Percentiles rank a stretch among this genome's conserved stretches.
Conservation (phyloP, 805 yeast genomes). For the Wickerhamiella sergipiensis region DNA sequence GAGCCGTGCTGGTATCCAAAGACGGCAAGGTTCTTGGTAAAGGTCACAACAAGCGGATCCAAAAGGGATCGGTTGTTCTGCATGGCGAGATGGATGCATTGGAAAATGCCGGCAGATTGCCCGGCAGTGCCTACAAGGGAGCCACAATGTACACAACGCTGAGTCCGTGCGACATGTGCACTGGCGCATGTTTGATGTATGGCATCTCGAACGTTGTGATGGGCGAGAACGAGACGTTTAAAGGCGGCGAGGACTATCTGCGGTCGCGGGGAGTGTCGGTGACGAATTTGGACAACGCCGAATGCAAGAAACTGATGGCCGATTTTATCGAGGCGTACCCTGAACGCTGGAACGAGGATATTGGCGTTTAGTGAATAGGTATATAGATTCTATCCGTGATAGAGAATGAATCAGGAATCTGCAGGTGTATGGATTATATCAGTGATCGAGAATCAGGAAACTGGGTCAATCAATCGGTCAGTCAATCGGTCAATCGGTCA, state of each 20-base stretch:
- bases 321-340: conserved; percentile 52
- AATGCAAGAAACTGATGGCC: conserved; percentile 48
- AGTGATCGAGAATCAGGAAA: too few relatives aligned
- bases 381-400: too few relatives aligned
- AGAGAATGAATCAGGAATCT: too few relatives aligned
- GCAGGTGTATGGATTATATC: too few relatives aligned
- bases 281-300: conserved; percentile 21
- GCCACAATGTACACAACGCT: conserved; percentile 87
- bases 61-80: conserved; percentile 65
- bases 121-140: conserved; percentile 62
- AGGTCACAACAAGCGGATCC: conserved; percentile 87
- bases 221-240: conserved; percentile 75
- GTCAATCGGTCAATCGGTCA: too few relatives aligned
- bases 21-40: conserved; percentile 74
- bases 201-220: conserved; percentile 77
- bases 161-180: conserved; percentile 91
- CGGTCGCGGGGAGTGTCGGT: conserved; percentile 44
- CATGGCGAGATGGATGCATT: conserved; percentile 89
- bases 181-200: conserved; percentile 83
- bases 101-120: conserved; percentile 82
- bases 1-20: conserved; percentile 57
- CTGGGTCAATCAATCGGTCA: too few relatives aligned
- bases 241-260: conserved; percentile 74
- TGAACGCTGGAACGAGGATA: conserved; percentile 28
- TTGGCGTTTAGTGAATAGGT: conserved; percentile 19